Evolutionary conservation across 2,329 filamentous ascomycete species (phyloP), one percentile per base, ranked within the genome.

Genomic region (Colletotrichum magnum): DNA sequence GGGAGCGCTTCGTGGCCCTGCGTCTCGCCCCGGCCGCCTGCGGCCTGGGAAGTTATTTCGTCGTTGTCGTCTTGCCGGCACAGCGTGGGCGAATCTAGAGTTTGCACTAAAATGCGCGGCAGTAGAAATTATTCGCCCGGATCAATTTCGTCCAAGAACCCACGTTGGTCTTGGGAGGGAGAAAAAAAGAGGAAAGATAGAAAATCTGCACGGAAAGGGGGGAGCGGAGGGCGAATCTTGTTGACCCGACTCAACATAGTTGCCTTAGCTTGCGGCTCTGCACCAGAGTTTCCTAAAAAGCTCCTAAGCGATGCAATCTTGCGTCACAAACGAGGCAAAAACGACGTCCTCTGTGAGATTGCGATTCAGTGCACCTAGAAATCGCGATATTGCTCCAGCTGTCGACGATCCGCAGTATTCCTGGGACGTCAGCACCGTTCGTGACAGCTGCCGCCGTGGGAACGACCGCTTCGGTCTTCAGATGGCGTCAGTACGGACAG

Each of bases 371-470:
- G 16, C 41, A 43, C 41, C 6, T n/a, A 15, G 13, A 43, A 15
- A 43, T 43, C 41, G 41, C 15, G 15, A n/a, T 15, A 43, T 43
- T 12, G 41, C 41, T 12, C 41, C 13, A 6, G 41, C 41, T 15
- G 2, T 26, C n/a, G 15, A 39, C 18, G 26, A 18, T 57, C 43
- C 21, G 16, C 21, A 45, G 6, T 32, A n/a, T 32, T 43, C 24
- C 13, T 45, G 36, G 67, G 28, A 67, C 21, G 67, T 56, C 50
- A 54, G 18, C 16, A 7, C 28, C 18, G 7, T n/a, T 39, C 39
- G 36, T 66, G 51, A 58, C 67, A 61, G 67, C 56, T 67, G 51
- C 26, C 65, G 51, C n/a, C 58, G 56, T 36, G 45, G 41, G 62
- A 48, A 57, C 61, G 57, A 47, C 50, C 12, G 26, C 12, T 6